Conservation (phyloP, 495 filamentous ascomycete species). For the Glarea lozoyensis region DNA sequence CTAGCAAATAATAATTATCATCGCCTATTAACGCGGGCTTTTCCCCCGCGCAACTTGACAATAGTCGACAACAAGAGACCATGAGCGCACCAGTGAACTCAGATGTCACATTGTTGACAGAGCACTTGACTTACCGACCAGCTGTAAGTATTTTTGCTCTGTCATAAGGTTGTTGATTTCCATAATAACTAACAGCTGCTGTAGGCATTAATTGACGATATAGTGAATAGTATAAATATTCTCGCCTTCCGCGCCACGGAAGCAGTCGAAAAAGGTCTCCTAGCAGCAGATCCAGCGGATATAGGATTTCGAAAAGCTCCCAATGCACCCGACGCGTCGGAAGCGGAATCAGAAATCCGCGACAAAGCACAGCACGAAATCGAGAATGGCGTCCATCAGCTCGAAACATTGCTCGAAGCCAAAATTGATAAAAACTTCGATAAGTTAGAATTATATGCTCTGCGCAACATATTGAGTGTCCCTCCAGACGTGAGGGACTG, state of each 20-base stretch:
- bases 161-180: too few relatives aligned
- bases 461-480: conserved; percentile 82
- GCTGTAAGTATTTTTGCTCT: conserved; percentile 63
- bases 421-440: conserved; percentile 75
- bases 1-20: too few relatives aligned
- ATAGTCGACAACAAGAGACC: background rate
- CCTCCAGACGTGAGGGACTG: conserved; percentile 62
- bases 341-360: conserved; percentile 21
- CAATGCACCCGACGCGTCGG: conserved; percentile 37
- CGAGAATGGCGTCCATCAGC: conserved; percentile 80
- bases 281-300: conserved; percentile 56
- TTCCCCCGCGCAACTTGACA: too few relatives aligned
- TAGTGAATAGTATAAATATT: conserved; percentile 92
- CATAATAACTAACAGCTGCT: too few relatives aligned
- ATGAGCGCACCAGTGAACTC: conserved; percentile 20
- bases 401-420: conserved; percentile 86
- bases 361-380: conserved; percentile 62
- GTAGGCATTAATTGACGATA: conserved; percentile 88
- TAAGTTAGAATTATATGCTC: conserved; percentile 70
- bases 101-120: conserved; percentile 75
- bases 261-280: conserved; percentile 70
- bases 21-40: too few relatives aligned
- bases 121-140: conserved; percentile 92
- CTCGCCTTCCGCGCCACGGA: conserved; percentile 78
- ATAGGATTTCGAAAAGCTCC: conserved; percentile 62